Evolutionary conservation across 306 rosid genomes (phyloP), one percentile per base, ranked within the genome.

Genomic region (Fragaria ananassa): DNA sequence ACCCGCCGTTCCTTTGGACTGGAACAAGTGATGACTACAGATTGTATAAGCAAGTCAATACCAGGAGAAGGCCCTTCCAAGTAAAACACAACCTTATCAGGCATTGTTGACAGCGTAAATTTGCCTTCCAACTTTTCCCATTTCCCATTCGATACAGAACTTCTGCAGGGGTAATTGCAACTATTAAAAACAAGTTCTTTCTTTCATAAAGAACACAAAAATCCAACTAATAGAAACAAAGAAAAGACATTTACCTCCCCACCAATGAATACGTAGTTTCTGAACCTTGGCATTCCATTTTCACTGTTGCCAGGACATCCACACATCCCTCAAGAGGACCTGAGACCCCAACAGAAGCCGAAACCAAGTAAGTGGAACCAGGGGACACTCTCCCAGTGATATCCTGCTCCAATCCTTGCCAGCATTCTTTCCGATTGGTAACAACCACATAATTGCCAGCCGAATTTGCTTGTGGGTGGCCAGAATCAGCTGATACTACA

Each of bases 381-480:
- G 57, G 65, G 35, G 88, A 85, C 79, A 96, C 69, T 53, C 79
- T 77, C 45, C 65, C 54, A 4, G 98, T 96, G 74, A 96, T 91
- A 53, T 92, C 96, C 85, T 92, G 99, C 85, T 89, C 99, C 71
- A 88, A 87, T 41, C 99, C 99, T 80, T 96, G 99, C 99, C 99
- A 96, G 79, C 91, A 76, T 85, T 92, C 96, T 29, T 81, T 87
- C 29, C 98, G 88, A 64, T 91, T 68, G 0, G 87, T 80, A 29
- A 90, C 92, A 81, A 92, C 93, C 45, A 86, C 97, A 80, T 86
- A 86, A 53, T 79, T 87, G 31, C 79, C 77, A 29, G 56, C 74
- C 3, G 69, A 72, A 54, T 57, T 80, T 61, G 61, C 70, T 47
- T 82, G 79, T 42, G 65, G 81, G 85, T 80, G 34, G 42, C 80